Evolutionary conservation across 805 yeast species (phyloP), one percentile per base, ranked within the genome.

Genomic region (Kregervanrija fluxuum): DNA sequence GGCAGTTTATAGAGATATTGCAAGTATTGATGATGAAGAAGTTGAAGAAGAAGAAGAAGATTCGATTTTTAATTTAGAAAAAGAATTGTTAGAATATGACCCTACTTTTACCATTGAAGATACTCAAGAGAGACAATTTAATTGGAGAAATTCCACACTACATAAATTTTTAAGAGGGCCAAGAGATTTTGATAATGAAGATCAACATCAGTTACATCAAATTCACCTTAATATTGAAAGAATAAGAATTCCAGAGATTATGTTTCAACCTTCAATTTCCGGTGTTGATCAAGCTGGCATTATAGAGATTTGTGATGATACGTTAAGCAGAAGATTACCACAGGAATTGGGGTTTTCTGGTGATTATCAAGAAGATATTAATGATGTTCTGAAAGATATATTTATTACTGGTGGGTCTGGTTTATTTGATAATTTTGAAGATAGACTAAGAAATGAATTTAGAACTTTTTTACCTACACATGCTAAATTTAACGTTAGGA

Each of bases 261-360:
- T 89, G 40, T 89, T 93, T 64, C 93, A 91, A 61, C 99, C 99
- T 6, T 75, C 82, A 8, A 88, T 93, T 49, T 95, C 95, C 0
- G 99, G 99, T 16, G 70, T 89, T 16, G 99, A 93, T 62, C 98
- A 90, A 65, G 95, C 97, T 0, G 98, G 98, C 28, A 71, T 93
- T n/a, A 60, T 76, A 17, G 98, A 93, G 62, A 65, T 89, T 35
- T 72, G 81, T 44, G 83, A 81, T 51, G 84, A 80, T 46, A 70
- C 87, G 8, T 57, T 90, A 5, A 57, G 76, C 35, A 74, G 79
- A 40, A 73, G 89, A 54, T 68, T 80, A 16, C 78, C 77, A 30
- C 74, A 78, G 0, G 74, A 72, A 46, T 42, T 48, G 5, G 80
- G 80, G 33, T 68, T 66, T 37, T 66, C 74, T 1, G 85, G 80